These are phyloP conservation scores for Lolium perenne DNA, from an alignment of 176 grass and related monocot genomes.

Conservation along the genomic window DNA sequence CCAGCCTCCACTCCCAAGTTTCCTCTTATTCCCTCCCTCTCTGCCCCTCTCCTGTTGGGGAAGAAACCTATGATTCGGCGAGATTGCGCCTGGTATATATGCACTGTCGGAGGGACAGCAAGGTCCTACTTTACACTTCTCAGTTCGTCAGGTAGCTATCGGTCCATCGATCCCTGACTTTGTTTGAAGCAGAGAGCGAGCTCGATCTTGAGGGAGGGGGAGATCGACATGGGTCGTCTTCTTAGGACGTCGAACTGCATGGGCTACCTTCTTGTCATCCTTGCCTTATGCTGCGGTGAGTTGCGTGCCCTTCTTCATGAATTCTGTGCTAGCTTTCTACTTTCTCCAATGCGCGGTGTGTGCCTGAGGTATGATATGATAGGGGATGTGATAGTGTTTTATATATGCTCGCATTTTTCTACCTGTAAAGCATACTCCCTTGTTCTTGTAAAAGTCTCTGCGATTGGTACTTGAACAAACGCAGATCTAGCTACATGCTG, in stretches of 20 bases:
- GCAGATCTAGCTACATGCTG: neutral
- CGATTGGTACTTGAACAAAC: neutral
- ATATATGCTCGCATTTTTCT: slow-evolving; percentile 10
- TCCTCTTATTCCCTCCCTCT: slow-evolving; percentile 67
- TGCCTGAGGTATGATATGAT: neutral
- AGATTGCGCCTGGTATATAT: slow-evolving; percentile 51
- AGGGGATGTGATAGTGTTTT: neutral
- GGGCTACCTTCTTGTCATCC: slow-evolving; percentile 38
- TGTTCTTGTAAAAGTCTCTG: neutral
- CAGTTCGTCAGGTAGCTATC: slow-evolving; percentile 24
- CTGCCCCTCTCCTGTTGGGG: slow-evolving; percentile 40
- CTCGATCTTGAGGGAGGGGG: neutral
- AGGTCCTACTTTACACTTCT: slow-evolving; percentile 60
- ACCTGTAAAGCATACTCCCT: neutral
- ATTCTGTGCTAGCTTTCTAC: neutral
- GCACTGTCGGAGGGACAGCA: slow-evolving; percentile 27
- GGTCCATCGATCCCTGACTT: neutral
- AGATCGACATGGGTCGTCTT: slow-evolving; percentile 42
- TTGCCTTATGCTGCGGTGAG: slow-evolving; percentile 56
- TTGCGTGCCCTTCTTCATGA: neutral
- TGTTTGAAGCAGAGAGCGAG: neutral
- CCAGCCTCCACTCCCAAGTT: slow-evolving; percentile 74
- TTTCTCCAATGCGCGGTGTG: neutral
- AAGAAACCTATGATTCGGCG: slow-evolving; percentile 64
- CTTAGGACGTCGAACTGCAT: neutral